phyloP scores from a whole-genome alignment of 495 filamentous ascomycete species.

The Penicillium subrubescens region DNA sequence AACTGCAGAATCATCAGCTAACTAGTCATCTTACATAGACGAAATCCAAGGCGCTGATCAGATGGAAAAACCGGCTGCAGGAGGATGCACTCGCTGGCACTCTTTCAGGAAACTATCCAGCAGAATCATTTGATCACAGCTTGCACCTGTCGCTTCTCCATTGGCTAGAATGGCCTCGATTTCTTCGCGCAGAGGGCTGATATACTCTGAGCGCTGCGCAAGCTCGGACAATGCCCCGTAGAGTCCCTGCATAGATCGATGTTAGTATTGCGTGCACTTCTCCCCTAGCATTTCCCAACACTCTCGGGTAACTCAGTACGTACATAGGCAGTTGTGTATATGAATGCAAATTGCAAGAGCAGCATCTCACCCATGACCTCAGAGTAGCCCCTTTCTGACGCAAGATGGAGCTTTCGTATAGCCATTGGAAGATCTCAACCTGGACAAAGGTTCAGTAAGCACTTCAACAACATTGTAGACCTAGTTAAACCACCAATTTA shows the following conservation, averaged over 20 bases:
- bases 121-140: constrained; percentile 23
- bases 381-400: constrained; percentile 24
- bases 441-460: not conserved
- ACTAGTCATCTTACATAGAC: not conserved
- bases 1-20: constrained; percentile 20
- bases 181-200: constrained; percentile 29
- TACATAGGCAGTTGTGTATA: constrained; percentile 32
- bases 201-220: constrained; percentile 29
- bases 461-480: not conserved
- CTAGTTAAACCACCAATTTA: not conserved
- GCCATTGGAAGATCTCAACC: constrained; percentile 31
- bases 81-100: constrained; percentile 30
- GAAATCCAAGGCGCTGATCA: not conserved
- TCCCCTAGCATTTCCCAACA: not conserved
- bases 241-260: constrained; percentile 17
- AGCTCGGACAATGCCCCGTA: constrained; percentile 29
- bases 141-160: constrained; percentile 14
- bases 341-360: constrained; percentile 31
- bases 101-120: constrained; percentile 37
- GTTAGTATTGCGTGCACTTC: not conserved
- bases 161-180: constrained; percentile 11
- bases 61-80: constrained; percentile 28
- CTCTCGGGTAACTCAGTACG: not conserved
- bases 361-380: constrained; percentile 32
- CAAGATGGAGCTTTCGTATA: constrained; percentile 24